Conservation (phyloP, 2,329 filamentous ascomycete genomes). For the Ascochyta pisi region DNA sequence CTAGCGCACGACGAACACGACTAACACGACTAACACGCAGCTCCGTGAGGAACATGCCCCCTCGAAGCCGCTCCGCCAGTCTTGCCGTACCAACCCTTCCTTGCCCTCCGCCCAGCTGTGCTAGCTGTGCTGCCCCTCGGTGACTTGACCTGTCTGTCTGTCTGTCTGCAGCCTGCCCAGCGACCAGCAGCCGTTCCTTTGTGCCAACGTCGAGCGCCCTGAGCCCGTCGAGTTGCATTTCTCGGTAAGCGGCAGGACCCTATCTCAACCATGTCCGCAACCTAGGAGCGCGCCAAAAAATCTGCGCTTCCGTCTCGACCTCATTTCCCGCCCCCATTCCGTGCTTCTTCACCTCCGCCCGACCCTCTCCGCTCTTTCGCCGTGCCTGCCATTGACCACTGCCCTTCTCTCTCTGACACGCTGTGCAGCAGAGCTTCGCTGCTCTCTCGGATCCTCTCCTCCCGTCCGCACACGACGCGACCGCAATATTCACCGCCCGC, state of each 20-base stretch:
- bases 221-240: constrained; percentile 18
- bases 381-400: constrained; percentile 26
- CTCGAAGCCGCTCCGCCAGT: constrained; percentile 37
- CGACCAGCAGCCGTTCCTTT: constrained; percentile 45
- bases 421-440: constrained; percentile 24
- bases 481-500: neutral
- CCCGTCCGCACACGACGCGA: neutral
- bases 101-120: constrained; percentile 25
- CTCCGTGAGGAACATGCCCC: constrained; percentile 39
- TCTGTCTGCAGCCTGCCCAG: constrained; percentile 31
- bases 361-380: constrained; percentile 19
- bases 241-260: constrained; percentile 44
- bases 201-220: constrained; percentile 10
- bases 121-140: constrained; percentile 25
- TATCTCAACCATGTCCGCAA: constrained; percentile 35
- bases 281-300: constrained; percentile 41
- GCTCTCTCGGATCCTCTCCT: constrained; percentile 18
- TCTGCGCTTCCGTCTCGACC: constrained; percentile 39
- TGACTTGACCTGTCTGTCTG: constrained; percentile 28
- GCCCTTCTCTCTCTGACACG: constrained; percentile 17
- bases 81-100: constrained; percentile 30
- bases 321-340: constrained; percentile 39
- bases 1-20: constrained; percentile 32
- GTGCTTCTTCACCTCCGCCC: constrained; percentile 27
- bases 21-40: constrained; percentile 11